Percentiles rank a stretch among this genome's conserved stretches.
phyloP scores from a whole-genome alignment of 805 yeast species.

The Lachancea meyersii region DNA sequence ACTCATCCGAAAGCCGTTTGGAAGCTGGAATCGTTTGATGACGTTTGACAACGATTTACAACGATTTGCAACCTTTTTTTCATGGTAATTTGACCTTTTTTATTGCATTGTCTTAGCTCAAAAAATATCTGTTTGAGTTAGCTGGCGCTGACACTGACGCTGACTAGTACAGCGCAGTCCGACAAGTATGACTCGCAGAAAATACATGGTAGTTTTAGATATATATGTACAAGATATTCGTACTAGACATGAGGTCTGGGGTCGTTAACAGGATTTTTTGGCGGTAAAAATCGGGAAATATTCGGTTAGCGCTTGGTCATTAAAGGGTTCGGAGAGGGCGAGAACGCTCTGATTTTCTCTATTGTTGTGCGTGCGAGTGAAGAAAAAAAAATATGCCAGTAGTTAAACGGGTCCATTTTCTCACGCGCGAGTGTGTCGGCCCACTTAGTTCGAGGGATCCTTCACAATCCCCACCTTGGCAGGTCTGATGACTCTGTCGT shows the following conservation, averaged over 20 bases:
- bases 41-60: too few relatives aligned
- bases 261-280: conserved; percentile 4
- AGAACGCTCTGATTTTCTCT: too few relatives aligned
- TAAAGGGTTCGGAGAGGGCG: too few relatives aligned
- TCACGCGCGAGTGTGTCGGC: too few relatives aligned
- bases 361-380: too few relatives aligned
- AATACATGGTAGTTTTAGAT: neutral
- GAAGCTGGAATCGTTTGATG: neutral
- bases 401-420: too few relatives aligned
- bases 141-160: neutral
- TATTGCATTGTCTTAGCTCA: neutral
- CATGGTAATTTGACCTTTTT: neutral
- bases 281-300: too few relatives aligned
- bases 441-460: conserved; percentile 27
- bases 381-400: neutral
- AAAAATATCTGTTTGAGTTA: too few relatives aligned
- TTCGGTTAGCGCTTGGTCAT: too few relatives aligned
- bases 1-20: neutral
- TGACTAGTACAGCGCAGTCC: neutral
- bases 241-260: conserved; percentile 2
- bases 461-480: conserved; percentile 94
- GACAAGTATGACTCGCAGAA: too few relatives aligned
- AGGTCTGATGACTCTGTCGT: conserved; percentile 85
- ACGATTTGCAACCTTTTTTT: too few relatives aligned
- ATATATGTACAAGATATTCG: conserved; percentile 7